phyloP scores from a whole-genome alignment of 495 filamentous ascomycete species.

The Xylaria scruposa region DNA sequence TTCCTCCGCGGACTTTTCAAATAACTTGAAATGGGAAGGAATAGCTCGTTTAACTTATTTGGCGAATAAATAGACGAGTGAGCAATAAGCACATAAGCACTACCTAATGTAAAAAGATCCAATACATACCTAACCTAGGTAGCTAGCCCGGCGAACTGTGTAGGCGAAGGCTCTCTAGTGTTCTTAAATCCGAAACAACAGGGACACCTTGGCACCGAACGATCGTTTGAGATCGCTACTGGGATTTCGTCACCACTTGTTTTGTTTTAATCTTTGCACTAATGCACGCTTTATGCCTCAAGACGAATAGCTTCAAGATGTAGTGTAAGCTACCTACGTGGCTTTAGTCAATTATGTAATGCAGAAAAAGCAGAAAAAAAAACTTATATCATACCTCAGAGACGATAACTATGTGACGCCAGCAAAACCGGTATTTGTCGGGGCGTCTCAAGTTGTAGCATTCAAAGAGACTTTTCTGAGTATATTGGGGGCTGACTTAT shows the following conservation, averaged over 20 bases:
- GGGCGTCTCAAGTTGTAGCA: background rate
- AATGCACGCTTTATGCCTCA: constrained; percentile 9
- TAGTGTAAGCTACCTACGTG: no score
- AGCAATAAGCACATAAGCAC: no score
- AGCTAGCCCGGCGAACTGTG: background rate
- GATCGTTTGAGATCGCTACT: constrained; percentile 24
- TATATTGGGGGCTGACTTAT: background rate
- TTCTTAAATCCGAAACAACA: constrained; percentile 3
- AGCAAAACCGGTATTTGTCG: background rate
- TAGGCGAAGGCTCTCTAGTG: background rate
- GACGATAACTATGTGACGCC: background rate
- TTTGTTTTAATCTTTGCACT: constrained; percentile 11
- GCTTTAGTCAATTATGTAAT: background rate
- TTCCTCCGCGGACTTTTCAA: background rate
- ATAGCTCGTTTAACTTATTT: background rate
- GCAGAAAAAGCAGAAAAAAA: background rate
- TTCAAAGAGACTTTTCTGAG: background rate
- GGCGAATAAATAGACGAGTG: background rate
- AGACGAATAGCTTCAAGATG: background rate
- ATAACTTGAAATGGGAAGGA: background rate
- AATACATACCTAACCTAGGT: no score
- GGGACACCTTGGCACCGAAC: constrained; percentile 13
- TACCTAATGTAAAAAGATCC: no score
- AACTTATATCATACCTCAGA: background rate
- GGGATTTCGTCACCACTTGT: constrained; percentile 10